phyloP scores from a whole-genome alignment of 805 yeast species.

The Lipomyces spencermartinsiae region DNA sequence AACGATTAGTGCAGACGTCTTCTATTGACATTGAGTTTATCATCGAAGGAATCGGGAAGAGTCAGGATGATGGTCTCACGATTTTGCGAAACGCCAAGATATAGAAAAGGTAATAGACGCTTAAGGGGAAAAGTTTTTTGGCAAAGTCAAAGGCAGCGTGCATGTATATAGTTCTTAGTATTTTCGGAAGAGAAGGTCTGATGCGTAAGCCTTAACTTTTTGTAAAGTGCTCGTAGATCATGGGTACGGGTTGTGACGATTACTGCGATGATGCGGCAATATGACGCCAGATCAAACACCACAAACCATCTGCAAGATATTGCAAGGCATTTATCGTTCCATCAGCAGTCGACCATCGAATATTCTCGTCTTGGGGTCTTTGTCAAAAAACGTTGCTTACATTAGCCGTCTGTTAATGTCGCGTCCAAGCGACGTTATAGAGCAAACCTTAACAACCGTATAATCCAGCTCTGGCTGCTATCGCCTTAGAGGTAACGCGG shows the following conservation, averaged over 20 bases:
- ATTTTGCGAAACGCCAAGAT: conserved; percentile 23
- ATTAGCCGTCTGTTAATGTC: too few relatives aligned
- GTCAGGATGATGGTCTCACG: conserved; percentile 32
- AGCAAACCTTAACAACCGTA: neutral
- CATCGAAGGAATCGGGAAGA: conserved; percentile 23
- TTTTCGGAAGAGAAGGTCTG: neutral
- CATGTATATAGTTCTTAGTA: neutral
- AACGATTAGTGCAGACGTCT: conserved; percentile 15
- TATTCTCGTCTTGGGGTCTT: neutral
- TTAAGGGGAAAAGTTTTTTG: neutral
- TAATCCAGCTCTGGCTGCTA: neutral
- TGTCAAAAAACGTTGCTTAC: neutral
- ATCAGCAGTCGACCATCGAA: neutral
- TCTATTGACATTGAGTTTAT: conserved; percentile 13
- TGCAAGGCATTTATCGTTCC: neutral
- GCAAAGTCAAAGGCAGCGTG: neutral
- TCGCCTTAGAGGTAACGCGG: neutral
- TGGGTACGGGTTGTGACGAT: neutral
- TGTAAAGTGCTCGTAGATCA: neutral
- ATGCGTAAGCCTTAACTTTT: too few relatives aligned
- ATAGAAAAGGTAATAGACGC: conserved; percentile 2
- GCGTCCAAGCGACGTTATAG: neutral
- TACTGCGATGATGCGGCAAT: neutral
- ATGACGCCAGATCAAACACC: neutral
- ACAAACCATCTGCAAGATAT: neutral